phyloP scores from a whole-genome alignment of 2,329 filamentous ascomycete genomes.

The Cordyceps fumosorosea region DNA sequence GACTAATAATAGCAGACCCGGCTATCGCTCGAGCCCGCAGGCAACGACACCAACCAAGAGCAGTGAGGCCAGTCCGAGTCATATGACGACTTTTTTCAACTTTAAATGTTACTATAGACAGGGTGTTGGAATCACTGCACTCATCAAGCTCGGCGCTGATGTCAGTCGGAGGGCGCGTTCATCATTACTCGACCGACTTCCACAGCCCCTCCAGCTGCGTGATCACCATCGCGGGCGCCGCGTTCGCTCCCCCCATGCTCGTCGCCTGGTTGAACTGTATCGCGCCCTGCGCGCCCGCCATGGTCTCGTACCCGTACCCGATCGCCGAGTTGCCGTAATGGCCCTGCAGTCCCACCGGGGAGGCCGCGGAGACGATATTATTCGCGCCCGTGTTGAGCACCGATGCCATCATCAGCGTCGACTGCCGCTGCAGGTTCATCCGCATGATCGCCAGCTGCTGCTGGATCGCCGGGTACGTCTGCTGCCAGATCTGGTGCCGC shows the following conservation, averaged over 20 bases:
- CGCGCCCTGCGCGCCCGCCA: not conserved
- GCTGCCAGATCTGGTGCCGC: not conserved
- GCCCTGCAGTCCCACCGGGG: not conserved
- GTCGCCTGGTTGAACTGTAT: slow-evolving; percentile 1
- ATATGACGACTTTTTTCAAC: not conserved
- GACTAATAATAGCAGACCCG: not conserved
- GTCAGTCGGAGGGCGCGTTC: not conserved
- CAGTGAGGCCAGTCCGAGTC: not conserved
- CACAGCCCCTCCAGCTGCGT: slow-evolving; percentile 1
- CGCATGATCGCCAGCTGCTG: slow-evolving; percentile 2
- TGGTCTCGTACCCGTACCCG: slow-evolving; percentile 8
- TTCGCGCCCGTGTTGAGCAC: not conserved
- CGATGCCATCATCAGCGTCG: slow-evolving; percentile 1
- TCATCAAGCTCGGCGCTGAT: not conserved
- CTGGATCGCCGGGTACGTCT: slow-evolving; percentile 8
- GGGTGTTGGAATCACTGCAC: not conserved
- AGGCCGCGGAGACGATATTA: not conserved
- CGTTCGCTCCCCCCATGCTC: not conserved
- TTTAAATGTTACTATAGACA: not conserved
- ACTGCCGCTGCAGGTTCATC: not conserved
- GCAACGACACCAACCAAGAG: not conserved
- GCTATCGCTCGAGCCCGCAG: slow-evolving; percentile 4
- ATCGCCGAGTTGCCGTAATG: not conserved
- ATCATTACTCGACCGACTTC: slow-evolving; percentile 2
- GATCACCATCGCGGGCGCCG: not conserved